Evolutionary conservation across 306 rosid genomes (phyloP).

Genomic region (Betula pendula): DNA sequence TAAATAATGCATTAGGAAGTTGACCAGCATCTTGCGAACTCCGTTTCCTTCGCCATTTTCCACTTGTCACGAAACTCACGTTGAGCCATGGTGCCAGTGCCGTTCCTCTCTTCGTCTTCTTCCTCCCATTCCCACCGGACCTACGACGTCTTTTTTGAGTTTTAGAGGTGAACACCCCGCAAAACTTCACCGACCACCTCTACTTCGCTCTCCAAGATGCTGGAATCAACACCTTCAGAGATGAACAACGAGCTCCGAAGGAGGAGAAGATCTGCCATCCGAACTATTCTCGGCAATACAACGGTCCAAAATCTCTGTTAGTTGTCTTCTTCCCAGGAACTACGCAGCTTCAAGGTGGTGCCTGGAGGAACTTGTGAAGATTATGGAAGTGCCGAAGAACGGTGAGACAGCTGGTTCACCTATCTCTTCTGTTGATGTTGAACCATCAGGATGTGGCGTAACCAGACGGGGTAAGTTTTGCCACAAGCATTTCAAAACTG

Average conservation of each 20-base stretch:
- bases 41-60: background rate
- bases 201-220: too few relatives aligned
- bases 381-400: background rate
- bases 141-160: too few relatives aligned
- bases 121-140: background rate
- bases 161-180: too few relatives aligned
- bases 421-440: constrained; percentile 5
- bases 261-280: constrained; percentile 2
- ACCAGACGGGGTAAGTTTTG: constrained; percentile 6
- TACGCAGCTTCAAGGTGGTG: constrained; percentile 17
- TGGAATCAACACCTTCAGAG: too few relatives aligned
- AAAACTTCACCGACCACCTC: too few relatives aligned
- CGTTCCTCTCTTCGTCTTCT: background rate
- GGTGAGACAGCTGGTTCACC: constrained; percentile 10
- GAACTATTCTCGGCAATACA: constrained; percentile 5
- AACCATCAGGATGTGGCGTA: constrained; percentile 9
- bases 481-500: background rate
- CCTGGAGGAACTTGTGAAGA: constrained; percentile 22
- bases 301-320: background rate
- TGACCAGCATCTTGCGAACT: too few relatives aligned
- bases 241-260: background rate
- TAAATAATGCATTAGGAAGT: too few relatives aligned
- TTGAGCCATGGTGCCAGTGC: background rate
- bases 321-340: background rate
- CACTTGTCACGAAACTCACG: background rate